Percentiles rank a stretch among this genome's conserved stretches.
Conservation (phyloP, 129 eudicot species). For the Silybum marianum region DNA sequence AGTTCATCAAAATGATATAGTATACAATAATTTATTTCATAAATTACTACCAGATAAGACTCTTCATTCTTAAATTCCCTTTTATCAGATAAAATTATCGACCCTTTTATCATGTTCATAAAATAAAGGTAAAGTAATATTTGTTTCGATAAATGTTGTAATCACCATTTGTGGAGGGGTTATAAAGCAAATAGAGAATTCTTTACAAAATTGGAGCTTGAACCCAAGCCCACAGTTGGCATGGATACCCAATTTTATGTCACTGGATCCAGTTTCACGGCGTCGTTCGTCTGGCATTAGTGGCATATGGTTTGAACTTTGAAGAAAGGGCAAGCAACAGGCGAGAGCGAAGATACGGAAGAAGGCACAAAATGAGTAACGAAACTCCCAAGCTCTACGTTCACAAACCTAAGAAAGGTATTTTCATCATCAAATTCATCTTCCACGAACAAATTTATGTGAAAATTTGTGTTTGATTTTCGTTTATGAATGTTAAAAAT, state of each 20-base stretch:
- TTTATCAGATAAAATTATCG: no score
- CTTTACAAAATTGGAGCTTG: no score
- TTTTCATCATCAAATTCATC: not conserved
- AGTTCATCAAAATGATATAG: no score
- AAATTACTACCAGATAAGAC: no score
- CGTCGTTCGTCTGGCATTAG: not conserved
- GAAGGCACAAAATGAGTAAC: constrained; percentile 38
- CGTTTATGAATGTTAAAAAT: not conserved
- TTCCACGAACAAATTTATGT: not conserved
- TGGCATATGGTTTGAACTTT: constrained; percentile 6
- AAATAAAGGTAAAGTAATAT: no score
- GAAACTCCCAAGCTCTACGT: constrained; percentile 60
- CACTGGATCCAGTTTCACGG: not conserved
- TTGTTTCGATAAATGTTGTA: no score
- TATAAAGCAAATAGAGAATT: no score
- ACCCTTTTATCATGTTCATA: no score
- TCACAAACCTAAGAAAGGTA: constrained; percentile 83
- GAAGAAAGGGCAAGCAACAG: constrained; percentile 21
- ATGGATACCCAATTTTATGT: not conserved
- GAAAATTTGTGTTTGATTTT: not conserved
- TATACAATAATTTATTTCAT: no score
- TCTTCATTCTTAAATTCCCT: no score
- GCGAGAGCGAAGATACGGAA: not conserved
- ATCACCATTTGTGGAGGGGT: no score
- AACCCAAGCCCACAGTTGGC: constrained; percentile 4